Evolutionary conservation across 148 eudicot genomes (phyloP).

Genomic region (Spergularia marina): DNA sequence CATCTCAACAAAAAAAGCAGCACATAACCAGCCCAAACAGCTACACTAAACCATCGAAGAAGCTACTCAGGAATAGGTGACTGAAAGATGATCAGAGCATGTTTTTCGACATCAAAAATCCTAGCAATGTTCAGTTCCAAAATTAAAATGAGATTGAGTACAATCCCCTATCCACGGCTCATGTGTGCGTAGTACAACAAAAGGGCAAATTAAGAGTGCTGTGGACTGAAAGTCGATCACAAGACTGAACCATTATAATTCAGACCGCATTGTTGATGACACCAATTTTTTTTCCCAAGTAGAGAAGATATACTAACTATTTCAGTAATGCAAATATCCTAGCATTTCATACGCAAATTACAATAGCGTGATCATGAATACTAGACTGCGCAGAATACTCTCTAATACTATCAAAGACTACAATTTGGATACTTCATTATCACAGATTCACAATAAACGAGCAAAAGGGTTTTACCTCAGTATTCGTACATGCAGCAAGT

Average conservation of each 20-base stretch:
- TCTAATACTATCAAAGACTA: not conserved
- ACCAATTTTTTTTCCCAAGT: not conserved
- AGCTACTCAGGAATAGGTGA: not conserved
- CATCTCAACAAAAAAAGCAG: not conserved
- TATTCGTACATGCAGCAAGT: slow-evolving; percentile 36
- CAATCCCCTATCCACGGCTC: not conserved
- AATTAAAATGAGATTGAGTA: not conserved
- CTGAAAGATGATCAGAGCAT: not conserved
- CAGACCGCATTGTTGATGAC: not conserved
- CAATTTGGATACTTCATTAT: not conserved
- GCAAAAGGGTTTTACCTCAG: slow-evolving; percentile 45
- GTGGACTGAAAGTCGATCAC: not conserved
- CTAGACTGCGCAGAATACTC: not conserved
- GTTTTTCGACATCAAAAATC: not conserved
- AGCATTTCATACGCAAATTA: not conserved
- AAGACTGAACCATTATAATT: not conserved
- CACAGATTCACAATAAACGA: not conserved
- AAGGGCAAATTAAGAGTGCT: not conserved
- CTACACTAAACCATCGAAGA: not conserved
- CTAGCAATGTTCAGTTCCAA: not conserved
- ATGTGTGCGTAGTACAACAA: not conserved
- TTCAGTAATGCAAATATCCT: not conserved
- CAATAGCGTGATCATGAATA: not conserved
- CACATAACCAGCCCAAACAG: not conserved
- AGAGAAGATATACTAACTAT: not conserved